Base-by-base conservation (phyloP, 345 rosid species). In the Euphorbia lathyris region DNA sequence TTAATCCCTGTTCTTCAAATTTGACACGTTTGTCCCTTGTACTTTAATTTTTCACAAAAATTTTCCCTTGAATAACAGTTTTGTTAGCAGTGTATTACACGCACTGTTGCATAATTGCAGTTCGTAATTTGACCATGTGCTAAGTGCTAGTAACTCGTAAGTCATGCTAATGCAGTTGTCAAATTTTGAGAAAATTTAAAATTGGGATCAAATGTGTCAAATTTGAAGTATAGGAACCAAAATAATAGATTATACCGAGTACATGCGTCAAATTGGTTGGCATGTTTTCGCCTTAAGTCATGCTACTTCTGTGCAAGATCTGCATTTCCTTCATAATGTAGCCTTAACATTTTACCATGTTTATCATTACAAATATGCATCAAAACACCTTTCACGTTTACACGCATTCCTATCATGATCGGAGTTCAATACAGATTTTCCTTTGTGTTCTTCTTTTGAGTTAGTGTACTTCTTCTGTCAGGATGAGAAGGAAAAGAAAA, bases 401-500 rank as follows among this genome's bases (percentile, higher is more conserved):
- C 51, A 45, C 23, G 27, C 25, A 8, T n/a, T 9, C 19, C 48
- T n/a, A 10, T 34, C 10, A 60, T n/a, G 45, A 5, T 34, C 64
- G 1, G 1, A 32, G 14, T 19, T 60, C n/a, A 34, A 60, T 60
- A 0, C 26, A 60, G 34, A 38, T 32, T 27, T 57, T 57, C 4
- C 16, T 60, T 26, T 51, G 40, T 52, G 26, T 42, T 36, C 19
- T 20, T 32, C 64, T 30, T 43, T 65, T 48, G 20, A 42, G n/a
- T 58, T 65, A 20, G 19, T 45, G 1, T 26, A 38, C 29, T 71
- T 68, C 34, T 61, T 43, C 22, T 64, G 3, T 29, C 81, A 82
- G 88, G 84, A 82, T 61, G 83, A 82, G 56, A 72, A 72, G 80
- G 86, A 85, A 69, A 65, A 59, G 75, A 78, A 61, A 73, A 82